These are phyloP conservation scores for Nannochloris sp. DNA, from an alignment of 139 green algal genomes.

Conservation along the genomic window DNA sequence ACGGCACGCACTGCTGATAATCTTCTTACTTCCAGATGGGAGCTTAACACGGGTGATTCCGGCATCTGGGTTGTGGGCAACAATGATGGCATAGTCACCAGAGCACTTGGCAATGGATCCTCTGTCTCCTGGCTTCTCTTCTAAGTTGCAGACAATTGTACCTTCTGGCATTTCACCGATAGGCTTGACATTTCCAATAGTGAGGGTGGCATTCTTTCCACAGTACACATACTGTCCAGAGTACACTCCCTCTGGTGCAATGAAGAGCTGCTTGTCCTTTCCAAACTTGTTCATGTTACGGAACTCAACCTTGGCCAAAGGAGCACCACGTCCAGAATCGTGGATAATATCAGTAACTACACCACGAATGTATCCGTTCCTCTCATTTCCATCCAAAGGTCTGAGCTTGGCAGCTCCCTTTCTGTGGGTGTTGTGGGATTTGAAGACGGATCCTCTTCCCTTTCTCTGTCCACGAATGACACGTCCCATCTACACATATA, in stretches of 20 bases:
- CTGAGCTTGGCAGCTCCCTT: constrained; percentile 91
- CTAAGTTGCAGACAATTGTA: constrained; percentile 98
- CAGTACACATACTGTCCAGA: constrained; percentile 96
- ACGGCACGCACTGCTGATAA: constrained; percentile 83
- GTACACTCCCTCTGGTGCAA: constrained; percentile 95
- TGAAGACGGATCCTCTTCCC: constrained; percentile 92
- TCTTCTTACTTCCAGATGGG: constrained; percentile 96
- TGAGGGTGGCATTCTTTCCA: constrained; percentile 91
- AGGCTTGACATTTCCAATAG: constrained; percentile 95
- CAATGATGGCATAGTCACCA: constrained; percentile 95
- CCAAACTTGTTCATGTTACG: constrained; percentile 85
- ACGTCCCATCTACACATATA: constrained; percentile 77
- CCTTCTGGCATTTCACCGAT: constrained; percentile 96
- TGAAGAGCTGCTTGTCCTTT: constrained; percentile 93
- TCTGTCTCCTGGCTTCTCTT: constrained; percentile 83
- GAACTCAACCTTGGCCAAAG: constrained; percentile 91
- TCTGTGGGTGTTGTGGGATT: constrained; percentile 86
- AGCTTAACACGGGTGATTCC: constrained; percentile 98
- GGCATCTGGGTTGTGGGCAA: constrained; percentile 95
- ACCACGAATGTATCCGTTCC: constrained; percentile 91
- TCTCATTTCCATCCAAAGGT: constrained; percentile 73
- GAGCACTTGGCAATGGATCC: constrained; percentile 83
- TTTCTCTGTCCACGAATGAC: constrained; percentile 98
- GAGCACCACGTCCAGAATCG: constrained; percentile 90
- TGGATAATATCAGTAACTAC: constrained; percentile 97